Evolutionary conservation across 305 asterid genomes (phyloP).

Genomic region (Fraxinus angustifolia): DNA sequence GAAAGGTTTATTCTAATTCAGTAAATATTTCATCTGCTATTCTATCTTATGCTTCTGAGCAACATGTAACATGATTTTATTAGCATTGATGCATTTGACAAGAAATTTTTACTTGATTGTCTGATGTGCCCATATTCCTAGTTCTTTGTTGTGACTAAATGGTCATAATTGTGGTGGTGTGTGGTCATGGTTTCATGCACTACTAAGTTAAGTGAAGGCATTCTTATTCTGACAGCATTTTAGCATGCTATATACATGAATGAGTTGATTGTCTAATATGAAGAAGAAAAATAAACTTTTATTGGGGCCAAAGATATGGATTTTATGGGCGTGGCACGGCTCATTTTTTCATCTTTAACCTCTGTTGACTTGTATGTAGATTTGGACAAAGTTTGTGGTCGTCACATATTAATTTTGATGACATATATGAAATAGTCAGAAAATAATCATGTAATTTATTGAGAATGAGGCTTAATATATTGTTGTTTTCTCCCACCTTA

Average conservation of each 20-base stretch:
- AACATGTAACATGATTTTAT: not conserved
- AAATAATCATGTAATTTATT: not conserved
- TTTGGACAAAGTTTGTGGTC: not conserved
- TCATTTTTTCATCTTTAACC: not conserved
- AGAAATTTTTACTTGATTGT: not conserved
- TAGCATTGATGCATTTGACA: not conserved
- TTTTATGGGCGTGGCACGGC: not conserved
- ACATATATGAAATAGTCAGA: not conserved
- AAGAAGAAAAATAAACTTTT: not conserved
- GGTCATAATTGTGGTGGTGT: not conserved
- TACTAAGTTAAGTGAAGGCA: not conserved
- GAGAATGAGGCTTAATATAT: not conserved
- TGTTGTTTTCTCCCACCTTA: not conserved
- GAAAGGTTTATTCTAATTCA: conserved; percentile 60
- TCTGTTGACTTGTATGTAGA: not conserved
- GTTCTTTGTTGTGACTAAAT: not conserved
- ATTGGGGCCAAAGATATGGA: not conserved
- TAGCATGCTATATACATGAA: not conserved
- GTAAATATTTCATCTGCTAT: conserved; percentile 23
- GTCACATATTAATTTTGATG: not conserved
- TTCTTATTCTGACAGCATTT: not conserved
- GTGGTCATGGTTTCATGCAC: not conserved
- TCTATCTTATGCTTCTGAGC: conserved; percentile 9
- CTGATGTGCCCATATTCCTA: not conserved
- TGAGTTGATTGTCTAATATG: not conserved